Percentiles rank a stretch among this genome's conserved stretches.
Evolutionary conservation across 768 basidiomycete genomes (phyloP).

Genomic region (Russula sp.): DNA sequence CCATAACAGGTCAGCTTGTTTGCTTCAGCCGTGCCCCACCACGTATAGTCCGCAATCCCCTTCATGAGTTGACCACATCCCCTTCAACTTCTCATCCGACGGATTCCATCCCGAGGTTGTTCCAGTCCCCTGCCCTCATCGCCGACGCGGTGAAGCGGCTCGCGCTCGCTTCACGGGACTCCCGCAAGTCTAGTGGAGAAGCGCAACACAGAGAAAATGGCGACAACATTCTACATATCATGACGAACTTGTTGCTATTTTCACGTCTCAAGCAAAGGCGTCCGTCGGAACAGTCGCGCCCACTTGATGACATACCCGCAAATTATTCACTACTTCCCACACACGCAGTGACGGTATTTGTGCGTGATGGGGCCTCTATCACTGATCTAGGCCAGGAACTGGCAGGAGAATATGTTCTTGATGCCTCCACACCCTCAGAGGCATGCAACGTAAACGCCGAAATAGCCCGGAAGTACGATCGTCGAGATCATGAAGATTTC

Average conservation of each 20-base stretch:
- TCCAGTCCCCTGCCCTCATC: slow-evolving; percentile 64
- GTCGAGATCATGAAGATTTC: slow-evolving; percentile 29
- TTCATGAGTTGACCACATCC: slow-evolving; percentile 49
- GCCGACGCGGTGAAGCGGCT: slow-evolving; percentile 72
- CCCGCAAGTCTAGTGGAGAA: slow-evolving; percentile 40
- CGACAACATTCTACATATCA: slow-evolving; percentile 64
- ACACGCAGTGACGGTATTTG: slow-evolving; percentile 34
- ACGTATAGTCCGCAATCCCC: slow-evolving; percentile 60
- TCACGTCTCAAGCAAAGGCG: slow-evolving; percentile 51
- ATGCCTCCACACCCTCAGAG: slow-evolving; percentile 17
- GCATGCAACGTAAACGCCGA: slow-evolving; percentile 26
- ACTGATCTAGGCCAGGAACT: slow-evolving; percentile 25
- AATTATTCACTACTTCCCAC: slow-evolving; percentile 53
- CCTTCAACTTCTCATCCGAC: slow-evolving; percentile 36
- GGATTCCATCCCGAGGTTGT: slow-evolving; percentile 38
- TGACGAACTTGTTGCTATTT: slow-evolving; percentile 71
- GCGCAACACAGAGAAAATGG: slow-evolving; percentile 48
- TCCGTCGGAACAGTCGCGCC: slow-evolving; percentile 44
- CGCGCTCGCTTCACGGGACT: slow-evolving; percentile 59
- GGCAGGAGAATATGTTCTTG: slow-evolving; percentile 28
- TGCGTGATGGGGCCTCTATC: slow-evolving; percentile 29
- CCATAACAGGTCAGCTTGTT: slow-evolving; percentile 67
- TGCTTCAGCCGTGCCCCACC: slow-evolving; percentile 82
- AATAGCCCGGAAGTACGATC: slow-evolving; percentile 21
- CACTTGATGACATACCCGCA: slow-evolving; percentile 48